Evolutionary conservation across 345 rosid genomes (phyloP).

Genomic region (Clarkia xantiana): DNA sequence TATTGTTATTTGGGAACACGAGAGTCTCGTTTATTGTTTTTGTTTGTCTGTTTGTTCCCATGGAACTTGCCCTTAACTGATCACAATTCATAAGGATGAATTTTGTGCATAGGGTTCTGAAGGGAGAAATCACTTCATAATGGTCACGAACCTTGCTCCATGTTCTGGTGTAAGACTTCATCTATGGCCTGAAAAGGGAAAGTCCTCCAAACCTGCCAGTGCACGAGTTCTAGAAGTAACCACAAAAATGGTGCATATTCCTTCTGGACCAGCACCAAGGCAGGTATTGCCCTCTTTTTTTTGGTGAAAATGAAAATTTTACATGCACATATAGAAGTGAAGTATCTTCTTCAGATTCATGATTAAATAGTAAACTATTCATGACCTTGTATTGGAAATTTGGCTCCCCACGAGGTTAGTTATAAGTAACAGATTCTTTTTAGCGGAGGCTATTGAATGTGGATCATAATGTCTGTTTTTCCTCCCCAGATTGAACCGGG

Average conservation of each 20-base stretch:
- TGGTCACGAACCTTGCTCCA: constrained; percentile 92
- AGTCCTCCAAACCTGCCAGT: constrained; percentile 38
- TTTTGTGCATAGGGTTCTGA: constrained; percentile 53
- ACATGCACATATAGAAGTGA: constrained; percentile 9
- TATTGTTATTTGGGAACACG: not conserved
- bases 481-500: constrained; percentile 80
- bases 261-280: constrained; percentile 85
- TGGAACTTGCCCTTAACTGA: no score
- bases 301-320: not conserved
- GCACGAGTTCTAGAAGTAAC: constrained; percentile 69
- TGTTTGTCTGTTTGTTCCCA: no score
- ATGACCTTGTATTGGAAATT: no score
- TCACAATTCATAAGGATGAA: not conserved
- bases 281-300: constrained; percentile 34
- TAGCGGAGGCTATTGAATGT: constrained; percentile 7
- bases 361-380: no score
- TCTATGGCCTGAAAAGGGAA: constrained; percentile 79
- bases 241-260: constrained; percentile 87
- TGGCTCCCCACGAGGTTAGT: no score
- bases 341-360: not conserved
- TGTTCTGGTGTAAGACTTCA: constrained; percentile 92
- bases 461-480: constrained; percentile 8
- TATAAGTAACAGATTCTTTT: no score
- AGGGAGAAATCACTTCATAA: constrained; percentile 69
- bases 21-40: no score